Percentiles rank a stretch among this genome's conserved stretches.
Conservation (phyloP, 2,329 filamentous ascomycete genomes). For the Fusarium secorum region DNA sequence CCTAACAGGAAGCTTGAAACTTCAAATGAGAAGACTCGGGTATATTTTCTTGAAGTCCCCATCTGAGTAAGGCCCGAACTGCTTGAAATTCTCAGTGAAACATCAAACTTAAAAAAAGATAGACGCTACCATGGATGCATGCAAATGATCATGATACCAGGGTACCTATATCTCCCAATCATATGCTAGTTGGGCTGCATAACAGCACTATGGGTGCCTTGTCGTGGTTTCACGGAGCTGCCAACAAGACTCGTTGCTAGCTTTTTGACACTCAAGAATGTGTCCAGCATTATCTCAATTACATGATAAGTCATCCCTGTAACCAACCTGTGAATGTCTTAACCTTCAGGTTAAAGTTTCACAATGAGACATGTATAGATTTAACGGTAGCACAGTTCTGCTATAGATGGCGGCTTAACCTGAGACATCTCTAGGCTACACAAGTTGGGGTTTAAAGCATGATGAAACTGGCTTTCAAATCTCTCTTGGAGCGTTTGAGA, state of each 20-base stretch:
- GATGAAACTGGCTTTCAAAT: neutral
- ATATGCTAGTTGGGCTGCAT: neutral
- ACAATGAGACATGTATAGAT: neutral
- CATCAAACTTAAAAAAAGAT: neutral
- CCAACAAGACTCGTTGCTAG: too few species aligned
- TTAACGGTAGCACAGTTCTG: neutral
- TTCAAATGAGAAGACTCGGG: neutral
- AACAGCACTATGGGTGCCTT: neutral
- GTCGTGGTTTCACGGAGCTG: neutral
- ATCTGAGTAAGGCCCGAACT: neutral
- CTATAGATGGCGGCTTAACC: neutral
- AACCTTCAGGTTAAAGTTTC: neutral
- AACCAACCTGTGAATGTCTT: neutral
- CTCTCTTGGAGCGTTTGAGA: neutral
- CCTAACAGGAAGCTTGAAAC: neutral
- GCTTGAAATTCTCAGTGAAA: neutral
- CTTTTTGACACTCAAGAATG: neutral
- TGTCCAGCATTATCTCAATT: neutral
- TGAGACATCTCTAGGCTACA: neutral
- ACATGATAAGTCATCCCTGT: neutral
- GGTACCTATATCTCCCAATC: neutral
- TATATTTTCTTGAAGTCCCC: neutral
- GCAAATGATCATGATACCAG: neutral
- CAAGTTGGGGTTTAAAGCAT: neutral
- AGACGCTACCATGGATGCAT: neutral